Conservation (phyloP, 2,329 filamentous ascomycete genomes). For the Beauveria sp. region DNA sequence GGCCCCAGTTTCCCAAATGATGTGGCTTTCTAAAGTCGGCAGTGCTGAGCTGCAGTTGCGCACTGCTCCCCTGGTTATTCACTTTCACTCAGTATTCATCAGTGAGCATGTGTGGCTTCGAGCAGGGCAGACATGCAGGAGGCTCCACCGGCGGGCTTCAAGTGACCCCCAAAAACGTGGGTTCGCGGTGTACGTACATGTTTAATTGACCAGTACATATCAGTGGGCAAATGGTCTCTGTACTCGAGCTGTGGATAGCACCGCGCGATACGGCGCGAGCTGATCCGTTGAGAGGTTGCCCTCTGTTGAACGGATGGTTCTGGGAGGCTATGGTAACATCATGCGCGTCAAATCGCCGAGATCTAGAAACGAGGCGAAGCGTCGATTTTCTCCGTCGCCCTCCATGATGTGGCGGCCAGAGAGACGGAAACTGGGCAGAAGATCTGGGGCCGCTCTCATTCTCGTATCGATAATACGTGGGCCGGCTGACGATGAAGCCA, state of each 20-base stretch:
- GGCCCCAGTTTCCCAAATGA: too few species aligned
- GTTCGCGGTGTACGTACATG: neutral
- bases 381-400: neutral
- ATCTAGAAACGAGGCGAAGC: neutral
- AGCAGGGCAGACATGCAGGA: neutral
- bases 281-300: neutral
- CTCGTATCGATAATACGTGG: neutral
- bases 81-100: neutral
- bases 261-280: neutral
- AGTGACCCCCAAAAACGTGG: slow-evolving; percentile 3
- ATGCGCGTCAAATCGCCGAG: neutral
- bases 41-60: too few species aligned
- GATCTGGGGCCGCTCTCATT: neutral
- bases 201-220: neutral
- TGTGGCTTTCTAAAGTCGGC: too few species aligned
- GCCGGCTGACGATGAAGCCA: neutral
- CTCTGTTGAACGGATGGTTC: neutral
- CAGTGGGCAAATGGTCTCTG: slow-evolving; percentile 2
- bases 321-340: neutral
- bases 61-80: neutral
- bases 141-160: neutral
- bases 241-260: neutral
- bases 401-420: neutral
- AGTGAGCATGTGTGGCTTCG: too few species aligned
- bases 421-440: neutral